Percentiles rank a stretch among this genome's conserved stretches.
Conservation (phyloP, 139 green algal genomes). For the Chlorella sp. region DNA sequence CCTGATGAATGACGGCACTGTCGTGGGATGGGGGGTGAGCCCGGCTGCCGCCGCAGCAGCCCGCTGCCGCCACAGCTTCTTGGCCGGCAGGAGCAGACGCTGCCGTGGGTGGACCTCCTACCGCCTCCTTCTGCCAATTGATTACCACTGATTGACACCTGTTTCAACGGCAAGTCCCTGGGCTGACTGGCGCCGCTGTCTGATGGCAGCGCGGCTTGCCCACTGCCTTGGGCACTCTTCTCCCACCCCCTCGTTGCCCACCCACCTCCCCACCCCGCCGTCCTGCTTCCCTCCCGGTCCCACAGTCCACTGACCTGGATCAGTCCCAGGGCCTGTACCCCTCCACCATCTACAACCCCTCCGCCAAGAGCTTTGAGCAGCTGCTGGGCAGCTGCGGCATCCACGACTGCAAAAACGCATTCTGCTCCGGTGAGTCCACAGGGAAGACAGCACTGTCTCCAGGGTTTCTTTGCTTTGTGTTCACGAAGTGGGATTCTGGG, state of each 20-base stretch:
- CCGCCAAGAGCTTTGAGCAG: neutral
- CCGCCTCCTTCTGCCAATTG: neutral
- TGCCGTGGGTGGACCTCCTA: neutral
- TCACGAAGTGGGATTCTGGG: too few relatives aligned
- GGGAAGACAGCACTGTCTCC: neutral
- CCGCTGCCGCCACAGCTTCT: too few relatives aligned
- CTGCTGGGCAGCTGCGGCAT: conserved; percentile 6
- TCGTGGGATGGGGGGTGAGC: neutral
- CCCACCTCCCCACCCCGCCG: neutral
- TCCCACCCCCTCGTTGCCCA: neutral
- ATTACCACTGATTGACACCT: neutral
- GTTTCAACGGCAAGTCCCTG: too few relatives aligned
- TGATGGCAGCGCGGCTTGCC: neutral
- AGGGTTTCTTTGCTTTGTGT: neutral
- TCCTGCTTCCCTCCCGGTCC: too few relatives aligned
- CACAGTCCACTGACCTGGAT: neutral
- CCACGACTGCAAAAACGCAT: conserved; percentile 2
- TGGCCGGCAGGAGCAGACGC: neutral
- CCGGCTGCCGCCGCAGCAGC: too few relatives aligned
- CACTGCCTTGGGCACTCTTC: too few relatives aligned
- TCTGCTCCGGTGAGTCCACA: neutral
- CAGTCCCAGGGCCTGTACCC: neutral
- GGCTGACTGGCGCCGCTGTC: neutral
- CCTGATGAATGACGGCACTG: neutral
- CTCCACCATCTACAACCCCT: neutral